Evolutionary conservation across 1,139 yeast species (phyloP), one percentile per base, ranked within the genome.

Genomic region (Geotrichum restrictum): DNA sequence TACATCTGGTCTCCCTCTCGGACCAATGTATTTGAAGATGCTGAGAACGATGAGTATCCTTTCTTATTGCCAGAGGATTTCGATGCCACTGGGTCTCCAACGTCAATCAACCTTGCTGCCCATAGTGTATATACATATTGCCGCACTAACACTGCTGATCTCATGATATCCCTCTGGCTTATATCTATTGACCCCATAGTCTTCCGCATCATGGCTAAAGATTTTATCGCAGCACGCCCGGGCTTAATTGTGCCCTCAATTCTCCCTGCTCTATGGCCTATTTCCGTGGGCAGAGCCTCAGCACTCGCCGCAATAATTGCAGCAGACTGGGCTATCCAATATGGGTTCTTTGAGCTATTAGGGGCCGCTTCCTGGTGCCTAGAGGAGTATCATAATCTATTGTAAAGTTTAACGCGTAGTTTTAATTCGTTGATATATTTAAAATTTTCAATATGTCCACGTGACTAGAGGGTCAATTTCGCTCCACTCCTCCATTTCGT

Each of bases 391-490:
- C n/a, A n/a, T n/a, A n/a, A n/a, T n/a, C n/a, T n/a, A n/a, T n/a
- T n/a, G n/a, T n/a, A n/a, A n/a, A n/a, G n/a, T n/a, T n/a, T n/a
- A n/a, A n/a, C n/a, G n/a, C n/a, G n/a, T n/a, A n/a, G n/a, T n/a
- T n/a, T n/a, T n/a, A n/a, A n/a, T n/a, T n/a, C n/a, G n/a, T n/a
- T n/a, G n/a, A n/a, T n/a, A n/a, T n/a, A n/a, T n/a, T n/a, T n/a
- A n/a, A n/a, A n/a, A n/a, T 37, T 37, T 10, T 13, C 43, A 7
- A 39, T 18, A 39, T 29, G 34, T 41, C 21, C 46, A 43, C 46
- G 39, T 43, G 46, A 43, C 39, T 32, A 21, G 46, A 43, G 46
- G 46, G 46, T 43, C 31, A 43, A 32, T 22, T 39, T n/a, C 16
- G 13, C 13, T 22, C 22, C 40, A 37, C 11, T 7, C 11, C 27